A percentile compares a stretch with the other conserved stretches of the same genome.
These are phyloP conservation scores for Stephania cephalantha DNA, from an alignment of 164 flowering plant species.

Conservation along the genomic window DNA sequence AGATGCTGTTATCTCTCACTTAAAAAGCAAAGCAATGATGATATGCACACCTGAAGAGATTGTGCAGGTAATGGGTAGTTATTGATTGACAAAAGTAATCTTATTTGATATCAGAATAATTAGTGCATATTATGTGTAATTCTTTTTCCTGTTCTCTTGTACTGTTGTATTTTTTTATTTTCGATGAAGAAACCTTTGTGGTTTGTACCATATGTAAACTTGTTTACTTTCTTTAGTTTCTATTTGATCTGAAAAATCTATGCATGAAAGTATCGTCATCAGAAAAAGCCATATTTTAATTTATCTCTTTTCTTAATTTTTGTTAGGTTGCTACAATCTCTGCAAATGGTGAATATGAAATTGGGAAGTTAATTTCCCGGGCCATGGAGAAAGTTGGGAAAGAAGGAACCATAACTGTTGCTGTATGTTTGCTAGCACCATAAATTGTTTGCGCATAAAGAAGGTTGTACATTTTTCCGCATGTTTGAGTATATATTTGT, in stretches of 20 bases:
- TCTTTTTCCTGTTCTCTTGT: background rate
- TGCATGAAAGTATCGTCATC: background rate
- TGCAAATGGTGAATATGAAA: slow-evolving; percentile 85
- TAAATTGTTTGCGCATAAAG: background rate
- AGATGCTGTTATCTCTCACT: slow-evolving; percentile 61
- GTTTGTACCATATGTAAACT: background rate
- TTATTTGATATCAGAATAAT: background rate
- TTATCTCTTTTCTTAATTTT: background rate
- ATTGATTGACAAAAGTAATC: background rate
- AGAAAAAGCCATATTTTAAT: background rate
- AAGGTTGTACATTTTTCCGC: background rate
- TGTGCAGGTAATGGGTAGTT: slow-evolving; percentile 47
- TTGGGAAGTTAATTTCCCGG: slow-evolving; percentile 75
- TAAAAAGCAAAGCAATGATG: slow-evolving; percentile 76
- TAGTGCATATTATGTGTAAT: background rate
- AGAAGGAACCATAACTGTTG: slow-evolving; percentile 82
- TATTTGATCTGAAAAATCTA: background rate
- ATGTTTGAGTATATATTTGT: background rate
- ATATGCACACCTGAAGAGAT: slow-evolving; percentile 92
- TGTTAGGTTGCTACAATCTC: slow-evolving; percentile 87
- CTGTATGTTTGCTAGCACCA: slow-evolving; percentile 37
- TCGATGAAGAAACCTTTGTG: no score
- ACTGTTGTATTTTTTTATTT: no score
- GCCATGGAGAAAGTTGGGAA: slow-evolving; percentile 99
- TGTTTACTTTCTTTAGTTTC: background rate